A percentile compares a stretch with the other conserved stretches of the same genome.
These are phyloP conservation scores for Cupressus sempervirens DNA, from an alignment of 75 land plant species.

Conservation along the genomic window DNA sequence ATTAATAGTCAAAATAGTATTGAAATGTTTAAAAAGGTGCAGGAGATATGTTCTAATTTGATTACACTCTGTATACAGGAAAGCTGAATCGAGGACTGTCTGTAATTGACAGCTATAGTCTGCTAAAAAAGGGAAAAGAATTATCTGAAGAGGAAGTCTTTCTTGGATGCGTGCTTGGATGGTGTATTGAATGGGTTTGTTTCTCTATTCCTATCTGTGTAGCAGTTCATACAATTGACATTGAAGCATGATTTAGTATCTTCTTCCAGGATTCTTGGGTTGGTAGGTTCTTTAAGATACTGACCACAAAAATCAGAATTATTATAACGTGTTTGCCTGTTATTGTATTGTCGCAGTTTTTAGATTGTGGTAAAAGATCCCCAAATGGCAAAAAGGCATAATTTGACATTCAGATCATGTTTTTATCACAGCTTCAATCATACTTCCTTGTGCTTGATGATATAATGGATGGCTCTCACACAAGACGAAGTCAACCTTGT, in stretches of 20 bases:
- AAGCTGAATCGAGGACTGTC: slow-evolving; percentile 94
- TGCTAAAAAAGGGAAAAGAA: slow-evolving; percentile 64
- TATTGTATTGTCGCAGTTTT: not conserved
- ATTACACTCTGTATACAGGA: slow-evolving; percentile 44
- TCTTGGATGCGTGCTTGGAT: slow-evolving; percentile 79
- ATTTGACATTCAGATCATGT: slow-evolving; percentile 1
- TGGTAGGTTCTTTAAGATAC: not conserved
- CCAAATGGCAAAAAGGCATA: not conserved
- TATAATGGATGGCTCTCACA: slow-evolving; percentile 88
- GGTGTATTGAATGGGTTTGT: slow-evolving; percentile 98
- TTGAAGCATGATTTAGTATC: not conserved
- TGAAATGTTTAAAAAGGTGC: not conserved
- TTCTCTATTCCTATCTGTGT: slow-evolving; percentile 11
- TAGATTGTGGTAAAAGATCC: not conserved
- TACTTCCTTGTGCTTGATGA: slow-evolving; percentile 96
- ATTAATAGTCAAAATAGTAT: not conserved
- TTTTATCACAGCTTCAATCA: slow-evolving; percentile 78
- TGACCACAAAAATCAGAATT: not conserved
- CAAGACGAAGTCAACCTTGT: slow-evolving; percentile 95
- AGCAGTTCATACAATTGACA: not conserved
- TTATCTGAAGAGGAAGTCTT: slow-evolving; percentile 71
- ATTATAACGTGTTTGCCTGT: not conserved
- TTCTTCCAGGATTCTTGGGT: not conserved
- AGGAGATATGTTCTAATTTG: not conserved
- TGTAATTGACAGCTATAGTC: slow-evolving; percentile 85